Conservation (phyloP, 139 green algal species). For the Picochlorum sp. region DNA sequence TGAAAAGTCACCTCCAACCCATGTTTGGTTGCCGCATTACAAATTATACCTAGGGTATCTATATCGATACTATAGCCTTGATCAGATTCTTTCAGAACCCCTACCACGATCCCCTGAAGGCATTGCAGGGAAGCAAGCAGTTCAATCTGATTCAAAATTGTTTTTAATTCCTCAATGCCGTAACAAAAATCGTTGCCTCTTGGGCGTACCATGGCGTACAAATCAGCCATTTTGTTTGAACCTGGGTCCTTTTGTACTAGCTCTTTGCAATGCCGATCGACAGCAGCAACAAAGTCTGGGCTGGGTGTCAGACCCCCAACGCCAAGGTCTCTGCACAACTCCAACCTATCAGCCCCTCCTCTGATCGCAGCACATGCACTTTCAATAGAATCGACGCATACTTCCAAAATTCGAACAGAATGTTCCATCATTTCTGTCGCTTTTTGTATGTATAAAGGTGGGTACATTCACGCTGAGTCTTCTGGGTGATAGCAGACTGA, state of each 20-base stretch:
- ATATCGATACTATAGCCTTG: too few species aligned
- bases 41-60: too few species aligned
- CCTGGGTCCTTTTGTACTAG: background rate
- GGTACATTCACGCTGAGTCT: too few species aligned
- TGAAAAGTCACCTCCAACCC: conserved; percentile 27
- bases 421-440: too few species aligned
- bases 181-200: conserved; percentile 19
- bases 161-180: conserved; percentile 3
- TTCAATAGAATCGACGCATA: conserved; percentile 18
- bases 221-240: too few species aligned
- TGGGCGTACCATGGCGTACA: conserved; percentile 16
- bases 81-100: conserved; percentile 8
- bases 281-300: background rate
- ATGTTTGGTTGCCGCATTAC: background rate
- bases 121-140: conserved; percentile 8
- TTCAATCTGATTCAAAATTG: conserved; percentile 10
- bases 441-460: too few species aligned
- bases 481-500: too few species aligned
- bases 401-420: conserved; percentile 6
- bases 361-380: background rate
- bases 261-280: background rate
- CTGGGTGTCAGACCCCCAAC: conserved; percentile 10
- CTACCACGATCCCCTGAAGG: conserved; percentile 14
- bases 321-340: conserved; percentile 8
- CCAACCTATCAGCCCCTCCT: conserved; percentile 8